phyloP scores from a whole-genome alignment of 2,329 filamentous ascomycete genomes.

The Pseudogymnoascus sp. region DNA sequence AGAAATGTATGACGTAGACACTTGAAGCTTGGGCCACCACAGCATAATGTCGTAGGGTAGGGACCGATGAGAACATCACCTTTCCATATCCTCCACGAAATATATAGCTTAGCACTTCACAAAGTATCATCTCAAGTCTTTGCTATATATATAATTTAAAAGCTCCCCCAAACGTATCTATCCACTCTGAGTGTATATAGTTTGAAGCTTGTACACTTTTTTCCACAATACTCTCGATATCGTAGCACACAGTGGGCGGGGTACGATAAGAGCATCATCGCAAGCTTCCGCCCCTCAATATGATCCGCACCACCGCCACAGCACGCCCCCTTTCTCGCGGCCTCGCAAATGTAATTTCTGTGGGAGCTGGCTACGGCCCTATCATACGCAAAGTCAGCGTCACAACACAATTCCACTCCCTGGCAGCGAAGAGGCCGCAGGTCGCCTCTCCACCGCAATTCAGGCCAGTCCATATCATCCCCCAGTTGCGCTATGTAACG shows the following conservation, averaged over 20 bases:
- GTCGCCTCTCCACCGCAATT: slow-evolving; percentile 5
- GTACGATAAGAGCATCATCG: slow-evolving; percentile 3
- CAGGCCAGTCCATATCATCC: slow-evolving; percentile 33
- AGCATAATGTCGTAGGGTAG: not conserved
- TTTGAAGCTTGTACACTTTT: not conserved
- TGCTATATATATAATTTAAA: not conserved
- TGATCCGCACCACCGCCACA: slow-evolving; percentile 15
- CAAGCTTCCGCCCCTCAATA: slow-evolving; percentile 6
- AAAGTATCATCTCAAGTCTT: not conserved
- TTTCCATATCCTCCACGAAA: not conserved
- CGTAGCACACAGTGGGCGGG: not conserved
- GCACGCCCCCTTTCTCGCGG: slow-evolving; percentile 24
- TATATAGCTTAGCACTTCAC: slow-evolving; percentile 1
- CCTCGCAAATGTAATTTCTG: slow-evolving; percentile 19
- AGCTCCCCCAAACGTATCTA: not conserved
- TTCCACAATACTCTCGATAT: not conserved
- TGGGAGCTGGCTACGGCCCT: slow-evolving; percentile 21
- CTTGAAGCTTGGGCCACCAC: not conserved
- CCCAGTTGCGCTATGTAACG: slow-evolving; percentile 39
- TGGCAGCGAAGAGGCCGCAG: slow-evolving; percentile 21
- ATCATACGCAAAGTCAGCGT: slow-evolving; percentile 19
- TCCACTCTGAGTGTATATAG: not conserved
- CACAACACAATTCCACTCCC: slow-evolving; percentile 15
- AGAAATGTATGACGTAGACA: slow-evolving; percentile 1
- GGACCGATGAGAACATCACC: not conserved